Conservation (phyloP, 228 moss, liverwort and hornwort species). For the Sphagnum fallax region DNA sequence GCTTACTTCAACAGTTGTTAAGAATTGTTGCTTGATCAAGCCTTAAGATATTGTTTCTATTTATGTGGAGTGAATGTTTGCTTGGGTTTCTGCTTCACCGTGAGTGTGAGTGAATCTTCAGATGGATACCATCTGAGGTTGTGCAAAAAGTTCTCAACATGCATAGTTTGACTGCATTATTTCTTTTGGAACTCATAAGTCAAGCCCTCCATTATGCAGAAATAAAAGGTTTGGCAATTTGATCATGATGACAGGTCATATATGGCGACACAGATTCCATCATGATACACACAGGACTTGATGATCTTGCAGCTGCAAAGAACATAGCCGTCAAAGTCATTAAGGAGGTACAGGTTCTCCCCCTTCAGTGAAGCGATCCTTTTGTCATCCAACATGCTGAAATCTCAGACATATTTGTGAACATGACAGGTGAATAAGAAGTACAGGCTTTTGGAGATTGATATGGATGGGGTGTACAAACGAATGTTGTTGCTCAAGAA, state of each 20-base stretch:
- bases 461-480: constrained; percentile 93
- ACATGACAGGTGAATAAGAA: constrained; percentile 79
- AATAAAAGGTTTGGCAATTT: too few relatives aligned
- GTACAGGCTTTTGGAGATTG: constrained; percentile 90
- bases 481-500: constrained; percentile 95
- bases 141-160: too few relatives aligned
- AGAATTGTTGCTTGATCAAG: not conserved
- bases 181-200: too few relatives aligned
- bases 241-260: constrained; percentile 46
- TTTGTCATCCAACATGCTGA: not conserved
- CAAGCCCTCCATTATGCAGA: too few relatives aligned
- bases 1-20: not conserved
- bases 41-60: too few relatives aligned
- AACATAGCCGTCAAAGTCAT: constrained; percentile 79
- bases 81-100: too few relatives aligned
- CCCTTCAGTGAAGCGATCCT: not conserved
- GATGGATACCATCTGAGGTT: too few relatives aligned
- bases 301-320: constrained; percentile 71
- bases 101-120: too few relatives aligned
- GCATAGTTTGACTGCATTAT: too few relatives aligned
- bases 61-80: too few relatives aligned
- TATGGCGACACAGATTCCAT: constrained; percentile 99
- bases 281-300: constrained; percentile 96
- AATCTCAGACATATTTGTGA: not conserved
- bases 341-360: constrained; percentile 62